Conservation (phyloP, 768 basidiomycete genomes). For the Tylopilus vinaceipallidus region DNA sequence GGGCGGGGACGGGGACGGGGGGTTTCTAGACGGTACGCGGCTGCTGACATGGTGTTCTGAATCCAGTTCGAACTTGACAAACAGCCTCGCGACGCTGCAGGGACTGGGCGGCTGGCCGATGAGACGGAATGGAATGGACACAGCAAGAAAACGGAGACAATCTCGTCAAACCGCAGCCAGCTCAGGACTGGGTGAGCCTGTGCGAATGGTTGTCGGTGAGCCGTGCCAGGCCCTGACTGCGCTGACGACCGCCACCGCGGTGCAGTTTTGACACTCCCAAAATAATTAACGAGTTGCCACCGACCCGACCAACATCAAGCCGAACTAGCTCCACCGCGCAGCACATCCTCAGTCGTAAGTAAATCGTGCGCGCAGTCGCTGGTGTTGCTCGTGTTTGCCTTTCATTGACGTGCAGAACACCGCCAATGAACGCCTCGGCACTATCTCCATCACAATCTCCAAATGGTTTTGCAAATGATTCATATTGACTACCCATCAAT, state of each 20-base stretch:
- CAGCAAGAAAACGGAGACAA: conserved; percentile 12
- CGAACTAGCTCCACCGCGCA: conserved; percentile 3
- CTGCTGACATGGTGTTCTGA: conserved; percentile 50
- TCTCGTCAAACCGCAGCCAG: conserved; percentile 4
- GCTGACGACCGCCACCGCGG: conserved; percentile 30
- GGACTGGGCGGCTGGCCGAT: conserved; percentile 16
- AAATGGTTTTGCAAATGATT: not conserved
- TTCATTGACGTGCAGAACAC: not conserved
- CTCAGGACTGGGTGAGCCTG: conserved; percentile 10
- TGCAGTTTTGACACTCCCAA: conserved; percentile 18
- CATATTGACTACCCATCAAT: not conserved
- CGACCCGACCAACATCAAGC: conserved; percentile 10
- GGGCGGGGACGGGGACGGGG: conserved; percentile 61
- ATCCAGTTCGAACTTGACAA: conserved; percentile 33
- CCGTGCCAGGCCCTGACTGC: conserved; percentile 28
- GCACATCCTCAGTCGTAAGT: no score
- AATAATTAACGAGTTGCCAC: conserved; percentile 21
- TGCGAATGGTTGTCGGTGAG: conserved; percentile 26
- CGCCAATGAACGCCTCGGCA: not conserved
- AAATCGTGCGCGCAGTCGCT: no score
- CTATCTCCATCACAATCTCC: not conserved
- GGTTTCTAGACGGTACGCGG: conserved; percentile 64
- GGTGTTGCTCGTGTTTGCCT: not conserved
- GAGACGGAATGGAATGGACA: conserved; percentile 18
- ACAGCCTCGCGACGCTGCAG: not conserved